Evolutionary conservation across 176 grass and related monocot species (phyloP), one percentile per base, ranked within the genome.

Genomic region (Pontederia crassipes): DNA sequence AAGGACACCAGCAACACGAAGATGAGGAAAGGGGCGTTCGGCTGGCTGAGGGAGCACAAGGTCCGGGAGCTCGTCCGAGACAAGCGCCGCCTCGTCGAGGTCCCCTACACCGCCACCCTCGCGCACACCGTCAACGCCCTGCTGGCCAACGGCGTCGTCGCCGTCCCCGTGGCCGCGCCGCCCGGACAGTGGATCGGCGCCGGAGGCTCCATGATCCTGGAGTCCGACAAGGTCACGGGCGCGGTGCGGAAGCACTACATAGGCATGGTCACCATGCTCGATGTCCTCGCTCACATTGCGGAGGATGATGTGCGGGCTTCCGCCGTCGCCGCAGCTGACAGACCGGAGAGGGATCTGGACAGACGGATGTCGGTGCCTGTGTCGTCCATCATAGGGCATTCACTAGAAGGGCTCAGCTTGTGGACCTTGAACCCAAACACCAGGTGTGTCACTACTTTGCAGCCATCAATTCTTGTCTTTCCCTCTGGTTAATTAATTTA

Each of bases 211-310:
- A 81, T 89, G 82, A 86, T 89, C 79, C 80, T 89, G 52, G 90
- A 95, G 77, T 89, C 82, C 48, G 90, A 95, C 72, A 82, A 70
- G 4, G 82, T 57, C 62, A 95, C 86, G 14, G 90, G 90, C 62
- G 82, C 65, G 64, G 80, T 89, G 2, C 79, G 82, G 71, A 95
- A 95, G 86, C 90, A 95, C 77, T 95, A 95, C 74, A 89, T 95
- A 69, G 90, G 90, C 59, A 81, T 86, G 80, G 77, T 95, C n/a
- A 95, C 79, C 59, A 86, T 95, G 86, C 77, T 95, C 67, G 86
- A 89, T 66, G 66, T 95, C 58, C 73, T 95, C 64, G 75, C 74
- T 16, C 80, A 95, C 75, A 83, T 95, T 55, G 77, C 86, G 2
- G 80, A 86, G 28, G 53, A 29, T 11, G 62, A 62, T 57, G 74